Percentiles rank a stretch among this genome's conserved stretches.
phyloP scores from a whole-genome alignment of 106 monocot genomes.

The Xerophyta viscosa region DNA sequence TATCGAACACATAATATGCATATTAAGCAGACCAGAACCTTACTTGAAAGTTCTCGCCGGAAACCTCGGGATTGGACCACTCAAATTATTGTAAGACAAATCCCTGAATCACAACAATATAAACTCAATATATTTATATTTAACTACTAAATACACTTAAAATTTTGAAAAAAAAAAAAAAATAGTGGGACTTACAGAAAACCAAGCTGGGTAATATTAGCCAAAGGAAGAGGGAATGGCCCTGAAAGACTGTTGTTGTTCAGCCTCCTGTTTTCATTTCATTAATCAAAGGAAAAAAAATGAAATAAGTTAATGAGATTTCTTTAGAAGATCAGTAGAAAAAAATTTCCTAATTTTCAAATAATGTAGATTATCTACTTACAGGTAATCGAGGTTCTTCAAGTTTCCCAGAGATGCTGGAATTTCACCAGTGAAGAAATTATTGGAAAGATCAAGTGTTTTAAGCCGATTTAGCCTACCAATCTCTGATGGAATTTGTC shows the following conservation, averaged over 20 bases:
- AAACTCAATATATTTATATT: not conserved
- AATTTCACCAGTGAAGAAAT: slow-evolving; percentile 53
- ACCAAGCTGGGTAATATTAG: slow-evolving; percentile 27
- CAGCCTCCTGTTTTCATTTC: slow-evolving; percentile 34
- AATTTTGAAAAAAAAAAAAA: not conserved
- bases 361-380: slow-evolving; percentile 11
- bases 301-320: not conserved
- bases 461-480: slow-evolving; percentile 52
- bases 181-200: slow-evolving; percentile 36
- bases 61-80: slow-evolving; percentile 40
- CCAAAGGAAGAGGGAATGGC: slow-evolving; percentile 31
- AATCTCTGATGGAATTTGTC: slow-evolving; percentile 57
- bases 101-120: slow-evolving; percentile 31
- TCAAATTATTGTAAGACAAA: slow-evolving; percentile 62
- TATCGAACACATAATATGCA: not conserved
- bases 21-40: not conserved
- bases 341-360: not conserved
- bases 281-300: not conserved
- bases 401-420: slow-evolving; percentile 60
- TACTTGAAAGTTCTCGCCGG: slow-evolving; percentile 58
- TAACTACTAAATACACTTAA: not conserved
- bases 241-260: slow-evolving; percentile 66
- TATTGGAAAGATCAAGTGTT: slow-evolving; percentile 74
- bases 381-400: slow-evolving; percentile 64
- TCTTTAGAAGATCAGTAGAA: too few relatives aligned